phyloP scores from a whole-genome alignment of 192 early-diverging fungal species.

The Entomortierella lignicola region DNA sequence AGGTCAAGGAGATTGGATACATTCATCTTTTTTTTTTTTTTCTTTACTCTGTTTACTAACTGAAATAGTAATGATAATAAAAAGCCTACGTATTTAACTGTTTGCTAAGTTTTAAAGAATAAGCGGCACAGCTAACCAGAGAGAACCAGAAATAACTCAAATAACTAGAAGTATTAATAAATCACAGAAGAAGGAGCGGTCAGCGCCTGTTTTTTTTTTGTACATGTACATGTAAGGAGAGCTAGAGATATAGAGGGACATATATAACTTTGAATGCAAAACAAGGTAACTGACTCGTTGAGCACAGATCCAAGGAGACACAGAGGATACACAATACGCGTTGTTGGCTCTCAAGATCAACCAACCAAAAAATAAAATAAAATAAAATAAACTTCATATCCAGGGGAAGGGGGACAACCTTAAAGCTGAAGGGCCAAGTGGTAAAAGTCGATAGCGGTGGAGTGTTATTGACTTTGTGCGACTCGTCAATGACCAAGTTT shows the following conservation, averaged over 20 bases:
- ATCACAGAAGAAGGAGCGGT: no score
- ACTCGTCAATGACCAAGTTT: neutral
- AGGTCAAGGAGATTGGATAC: slow-evolving; percentile 4
- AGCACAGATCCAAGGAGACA: neutral
- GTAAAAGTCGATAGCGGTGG: no score
- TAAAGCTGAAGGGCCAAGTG: no score
- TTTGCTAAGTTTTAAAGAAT: no score
- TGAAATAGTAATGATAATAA: neutral
- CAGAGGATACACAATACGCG: slow-evolving; percentile 3
- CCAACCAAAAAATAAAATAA: neutral
- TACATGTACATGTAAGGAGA: no score
- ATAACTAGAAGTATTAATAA: no score
- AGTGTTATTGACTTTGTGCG: neutral
- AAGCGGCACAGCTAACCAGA: no score
- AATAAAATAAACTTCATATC: neutral
- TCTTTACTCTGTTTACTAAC: neutral
- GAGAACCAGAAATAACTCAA: no score
- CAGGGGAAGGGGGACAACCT: no score
- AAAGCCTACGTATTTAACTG: no score
- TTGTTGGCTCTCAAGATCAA: slow-evolving; percentile 3
- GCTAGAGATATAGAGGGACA: no score
- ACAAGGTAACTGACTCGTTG: neutral
- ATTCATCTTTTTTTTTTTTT: neutral
- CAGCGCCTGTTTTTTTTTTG: no score
- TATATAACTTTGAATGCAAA: neutral